These are phyloP conservation scores for Fusarium sp. DNA, from an alignment of 2,329 filamentous ascomycete genomes.

Conservation along the genomic window DNA sequence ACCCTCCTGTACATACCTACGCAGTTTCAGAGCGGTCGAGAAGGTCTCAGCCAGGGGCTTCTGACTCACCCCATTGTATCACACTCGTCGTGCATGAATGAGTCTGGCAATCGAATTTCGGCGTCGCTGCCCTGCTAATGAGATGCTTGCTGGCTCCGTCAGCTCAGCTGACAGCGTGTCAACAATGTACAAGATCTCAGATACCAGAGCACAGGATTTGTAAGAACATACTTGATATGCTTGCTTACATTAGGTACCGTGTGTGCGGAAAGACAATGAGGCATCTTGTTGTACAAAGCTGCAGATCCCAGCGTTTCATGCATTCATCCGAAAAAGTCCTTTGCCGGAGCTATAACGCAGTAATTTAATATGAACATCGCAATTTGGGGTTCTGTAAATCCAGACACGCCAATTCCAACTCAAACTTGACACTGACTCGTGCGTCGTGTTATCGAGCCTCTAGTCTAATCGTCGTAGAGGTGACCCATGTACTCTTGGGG, in stretches of 20 bases:
- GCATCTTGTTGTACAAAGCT: background rate
- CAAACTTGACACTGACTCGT: background rate
- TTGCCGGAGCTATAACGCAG: background rate
- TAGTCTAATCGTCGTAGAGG: background rate
- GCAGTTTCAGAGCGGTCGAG: constrained; percentile 11
- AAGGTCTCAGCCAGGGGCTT: constrained; percentile 10
- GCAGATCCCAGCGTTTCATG: background rate
- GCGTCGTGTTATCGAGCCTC: background rate
- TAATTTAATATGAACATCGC: background rate
- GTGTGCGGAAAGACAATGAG: background rate
- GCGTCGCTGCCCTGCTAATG: background rate
- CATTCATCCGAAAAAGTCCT: background rate
- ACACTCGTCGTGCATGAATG: constrained; percentile 28
- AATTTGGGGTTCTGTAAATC: background rate
- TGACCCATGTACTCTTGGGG: constrained; percentile 29
- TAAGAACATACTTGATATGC: background rate
- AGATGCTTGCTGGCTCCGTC: background rate
- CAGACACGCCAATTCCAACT: background rate
- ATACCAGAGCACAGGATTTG: background rate
- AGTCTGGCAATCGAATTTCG: constrained; percentile 25
- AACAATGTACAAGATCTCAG: background rate
- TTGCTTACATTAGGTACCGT: background rate
- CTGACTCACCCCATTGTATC: constrained; percentile 11
- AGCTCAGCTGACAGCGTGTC: background rate
- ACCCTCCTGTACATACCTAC: constrained; percentile 1